Evolutionary conservation across 192 early-diverging fungal genomes (phyloP), one percentile per base, ranked within the genome.

Genomic region (Gamsiella multidivaricata): DNA sequence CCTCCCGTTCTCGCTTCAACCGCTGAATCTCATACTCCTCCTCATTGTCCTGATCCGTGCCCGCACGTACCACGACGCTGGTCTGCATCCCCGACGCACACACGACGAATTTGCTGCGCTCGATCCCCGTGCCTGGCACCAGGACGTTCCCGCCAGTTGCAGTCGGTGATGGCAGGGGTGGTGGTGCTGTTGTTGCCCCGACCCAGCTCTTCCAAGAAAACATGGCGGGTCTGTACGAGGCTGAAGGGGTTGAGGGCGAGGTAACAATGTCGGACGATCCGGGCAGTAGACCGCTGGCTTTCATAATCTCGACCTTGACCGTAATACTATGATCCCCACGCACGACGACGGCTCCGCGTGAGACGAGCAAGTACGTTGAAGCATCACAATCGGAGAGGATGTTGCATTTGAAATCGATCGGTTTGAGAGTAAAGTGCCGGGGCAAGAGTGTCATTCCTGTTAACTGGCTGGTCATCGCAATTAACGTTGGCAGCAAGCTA

Each of bases 341-440:
- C 14, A 78, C 65, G 5, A 78, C 66, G 8, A 78, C 74, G 5
- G 65, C 74, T 2, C 74, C 74, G 2, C 74, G 65, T 2, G 60
- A 61, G 4, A 78, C 50, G n/a, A 78, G 65, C 18, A 78, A 46
- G 29, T 52, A 78, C 0, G 74, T 78, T 10, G 74, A 69, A 20
- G 59, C 29, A n/a, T 69, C 74, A 5, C 74, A 78, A 29, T 68
- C 74, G 14, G 74, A 78, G 23, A 78, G 66, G 43, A 78, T 78
- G 54, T 78, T 78, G 61, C 74, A 78, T 29, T 78, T 78, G 37
- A 78, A 69, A 32, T 78, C 74, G 55, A 78, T 78, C 0, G 74
- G 74, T 47, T 78, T 68, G 37, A 78, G 74, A 34, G 74, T 69
- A n/a, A 78, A 78, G 32, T 78, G 65, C 14, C 66, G 65, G 1